Evolutionary conservation across 2,329 filamentous ascomycete genomes (phyloP).

Genomic region (Aspergillus costaricaensis): DNA sequence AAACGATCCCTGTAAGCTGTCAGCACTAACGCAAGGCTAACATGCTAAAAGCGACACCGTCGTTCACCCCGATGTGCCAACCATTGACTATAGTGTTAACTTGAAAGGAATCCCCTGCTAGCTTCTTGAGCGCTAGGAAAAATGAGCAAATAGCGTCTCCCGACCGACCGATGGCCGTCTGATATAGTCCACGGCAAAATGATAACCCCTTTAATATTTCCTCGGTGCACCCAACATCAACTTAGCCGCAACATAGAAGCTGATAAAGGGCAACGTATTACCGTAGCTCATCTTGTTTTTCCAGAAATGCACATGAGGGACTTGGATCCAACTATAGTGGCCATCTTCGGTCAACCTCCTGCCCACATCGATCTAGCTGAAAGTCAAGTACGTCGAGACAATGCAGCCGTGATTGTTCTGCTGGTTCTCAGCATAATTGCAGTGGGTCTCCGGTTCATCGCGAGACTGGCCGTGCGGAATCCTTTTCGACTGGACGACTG

Average conservation of each 20-base stretch:
- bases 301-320: not conserved
- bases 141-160: no score
- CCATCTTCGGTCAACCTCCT: constrained; percentile 17
- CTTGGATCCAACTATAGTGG: constrained; percentile 14
- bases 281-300: no score
- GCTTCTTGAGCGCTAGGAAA: no score
- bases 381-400: constrained; percentile 7
- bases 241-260: no score
- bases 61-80: not conserved
- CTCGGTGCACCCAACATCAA: accelerated
- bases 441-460: constrained; percentile 18
- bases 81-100: no score
- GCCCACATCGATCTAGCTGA: constrained; percentile 13
- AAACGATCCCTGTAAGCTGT: not conserved
- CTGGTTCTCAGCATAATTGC: constrained; percentile 8
- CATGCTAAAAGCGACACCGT: not conserved
- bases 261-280: no score
- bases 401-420: constrained; percentile 15
- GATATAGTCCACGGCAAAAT: no score
- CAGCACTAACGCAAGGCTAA: not conserved
- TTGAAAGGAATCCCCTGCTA: no score
- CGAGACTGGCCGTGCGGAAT: constrained; percentile 13
- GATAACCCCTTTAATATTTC: no score
- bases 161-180: no score
- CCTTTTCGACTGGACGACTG: constrained; percentile 20